Conservation (phyloP, 176 grass and related monocot genomes). For the Saccharum officinarum region DNA sequence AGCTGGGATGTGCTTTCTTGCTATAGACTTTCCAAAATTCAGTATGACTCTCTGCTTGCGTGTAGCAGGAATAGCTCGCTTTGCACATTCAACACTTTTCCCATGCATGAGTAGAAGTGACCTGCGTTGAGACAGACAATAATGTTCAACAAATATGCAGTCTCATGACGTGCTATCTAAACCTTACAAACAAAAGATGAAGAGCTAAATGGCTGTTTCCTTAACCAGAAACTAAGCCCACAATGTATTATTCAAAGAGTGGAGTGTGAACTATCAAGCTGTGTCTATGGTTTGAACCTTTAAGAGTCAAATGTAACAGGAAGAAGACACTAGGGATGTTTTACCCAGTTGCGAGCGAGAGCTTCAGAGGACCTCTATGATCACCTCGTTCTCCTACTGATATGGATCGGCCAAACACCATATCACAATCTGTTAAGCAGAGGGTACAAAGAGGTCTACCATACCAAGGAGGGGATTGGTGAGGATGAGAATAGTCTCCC, state of each 20-base stretch:
- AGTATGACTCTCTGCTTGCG: slow-evolving; percentile 58
- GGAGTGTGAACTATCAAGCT: slow-evolving; percentile 11
- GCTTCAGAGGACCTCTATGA: slow-evolving; percentile 76
- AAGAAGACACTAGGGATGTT: slow-evolving; percentile 19
- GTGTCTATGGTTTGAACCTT: neutral
- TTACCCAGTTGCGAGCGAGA: slow-evolving; percentile 77
- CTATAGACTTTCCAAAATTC: slow-evolving; percentile 66
- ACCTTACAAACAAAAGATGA: neutral
- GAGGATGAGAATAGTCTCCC: slow-evolving; percentile 78
- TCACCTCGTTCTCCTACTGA: slow-evolving; percentile 72
- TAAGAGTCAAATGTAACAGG: slow-evolving; percentile 1
- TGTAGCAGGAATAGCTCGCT: slow-evolving; percentile 62
- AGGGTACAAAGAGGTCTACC: slow-evolving; percentile 87
- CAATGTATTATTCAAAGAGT: neutral
- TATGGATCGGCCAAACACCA: slow-evolving; percentile 82
- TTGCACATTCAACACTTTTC: slow-evolving; percentile 65
- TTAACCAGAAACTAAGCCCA: slow-evolving; percentile 6
- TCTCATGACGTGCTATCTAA: neutral
- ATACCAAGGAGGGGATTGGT: slow-evolving; percentile 69
- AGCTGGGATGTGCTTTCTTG: slow-evolving; percentile 45
- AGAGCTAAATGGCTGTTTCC: neutral
- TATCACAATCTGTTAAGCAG: slow-evolving; percentile 94
- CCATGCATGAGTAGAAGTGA: slow-evolving; percentile 72
- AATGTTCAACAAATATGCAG: neutral
- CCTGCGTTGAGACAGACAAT: slow-evolving; percentile 29